A percentile compares a stretch with the other conserved stretches of the same genome.
Conservation (phyloP, 2,329 filamentous ascomycete species). For the Calycina marina region DNA sequence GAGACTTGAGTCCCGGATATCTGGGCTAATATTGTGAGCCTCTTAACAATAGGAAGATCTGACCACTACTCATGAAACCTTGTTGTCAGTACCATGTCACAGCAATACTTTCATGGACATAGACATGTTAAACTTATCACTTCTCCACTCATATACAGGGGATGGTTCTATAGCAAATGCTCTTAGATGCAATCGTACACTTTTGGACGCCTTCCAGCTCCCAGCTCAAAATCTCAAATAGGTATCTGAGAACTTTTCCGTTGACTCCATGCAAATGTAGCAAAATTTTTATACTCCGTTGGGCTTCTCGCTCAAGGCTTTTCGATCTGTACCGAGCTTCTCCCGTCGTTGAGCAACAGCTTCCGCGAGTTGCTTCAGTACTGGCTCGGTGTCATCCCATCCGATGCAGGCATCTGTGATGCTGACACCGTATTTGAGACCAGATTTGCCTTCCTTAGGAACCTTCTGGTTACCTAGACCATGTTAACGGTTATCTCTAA, state of each 20-base stretch:
- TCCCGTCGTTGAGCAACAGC: conserved; percentile 38
- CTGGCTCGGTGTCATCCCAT: conserved; percentile 77
- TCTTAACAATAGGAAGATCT: too few relatives aligned
- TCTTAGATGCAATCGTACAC: too few relatives aligned
- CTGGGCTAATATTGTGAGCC: too few relatives aligned
- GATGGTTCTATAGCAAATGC: too few relatives aligned
- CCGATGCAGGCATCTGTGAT: conserved; percentile 96
- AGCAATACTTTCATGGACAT: too few relatives aligned
- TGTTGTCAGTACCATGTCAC: too few relatives aligned
- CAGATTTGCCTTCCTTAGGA: conserved; percentile 68
- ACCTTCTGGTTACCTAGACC: conserved; percentile 71
- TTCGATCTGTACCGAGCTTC: background rate
- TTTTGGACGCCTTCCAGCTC: too few relatives aligned
- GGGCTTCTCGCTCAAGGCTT: background rate
- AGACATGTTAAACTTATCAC: too few relatives aligned
- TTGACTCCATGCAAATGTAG: background rate
- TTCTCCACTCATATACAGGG: too few relatives aligned
- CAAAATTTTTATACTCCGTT: background rate
- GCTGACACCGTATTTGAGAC: conserved; percentile 82
- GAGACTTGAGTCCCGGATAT: too few relatives aligned
- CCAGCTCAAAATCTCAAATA: background rate
- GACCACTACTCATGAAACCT: too few relatives aligned
- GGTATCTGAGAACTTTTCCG: background rate
- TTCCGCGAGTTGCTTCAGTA: conserved; percentile 63
- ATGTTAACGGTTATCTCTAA: background rate